Evolutionary conservation across 2,329 filamentous ascomycete species (phyloP).

Genomic region (Leptographium galeiforme): DNA sequence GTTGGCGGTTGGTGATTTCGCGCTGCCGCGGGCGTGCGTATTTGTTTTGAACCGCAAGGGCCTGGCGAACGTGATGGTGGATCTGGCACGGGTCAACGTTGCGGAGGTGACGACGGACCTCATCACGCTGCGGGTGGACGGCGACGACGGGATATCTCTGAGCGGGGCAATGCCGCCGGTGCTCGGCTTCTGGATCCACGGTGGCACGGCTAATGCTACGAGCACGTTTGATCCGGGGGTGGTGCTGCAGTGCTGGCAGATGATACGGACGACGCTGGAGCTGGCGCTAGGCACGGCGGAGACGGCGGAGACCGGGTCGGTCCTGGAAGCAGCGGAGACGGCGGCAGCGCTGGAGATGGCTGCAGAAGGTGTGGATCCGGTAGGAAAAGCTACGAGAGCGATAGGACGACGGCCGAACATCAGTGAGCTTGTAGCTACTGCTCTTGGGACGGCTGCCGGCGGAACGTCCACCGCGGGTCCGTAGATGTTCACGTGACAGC

Average conservation of each 20-base stretch:
- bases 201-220: conserved; percentile 2
- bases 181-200: conserved; percentile 42
- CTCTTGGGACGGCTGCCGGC: neutral
- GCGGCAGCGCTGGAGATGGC: neutral
- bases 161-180: conserved; percentile 19
- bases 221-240: conserved; percentile 11
- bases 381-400: conserved; percentile 28
- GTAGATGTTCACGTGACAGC: neutral
- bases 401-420: conserved; percentile 30
- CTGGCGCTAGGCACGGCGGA: conserved; percentile 1
- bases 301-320: conserved; percentile 1
- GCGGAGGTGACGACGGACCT: conserved; percentile 49
- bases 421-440: conserved; percentile 22
- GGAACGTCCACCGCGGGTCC: neutral
- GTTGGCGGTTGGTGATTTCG: conserved; percentile 21
- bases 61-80: conserved; percentile 56
- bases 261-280: conserved; percentile 13
- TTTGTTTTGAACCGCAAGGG: conserved; percentile 63
- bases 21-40: conserved; percentile 37
- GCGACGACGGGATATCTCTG: neutral
- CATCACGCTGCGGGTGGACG: conserved; percentile 9
- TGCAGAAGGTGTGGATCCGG: conserved; percentile 1
- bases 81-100: conserved; percentile 45
- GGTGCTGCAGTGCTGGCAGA: conserved; percentile 29
- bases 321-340: conserved; percentile 5